phyloP scores from a whole-genome alignment of 441 rosid species.

The Erysimum cheiri region DNA sequence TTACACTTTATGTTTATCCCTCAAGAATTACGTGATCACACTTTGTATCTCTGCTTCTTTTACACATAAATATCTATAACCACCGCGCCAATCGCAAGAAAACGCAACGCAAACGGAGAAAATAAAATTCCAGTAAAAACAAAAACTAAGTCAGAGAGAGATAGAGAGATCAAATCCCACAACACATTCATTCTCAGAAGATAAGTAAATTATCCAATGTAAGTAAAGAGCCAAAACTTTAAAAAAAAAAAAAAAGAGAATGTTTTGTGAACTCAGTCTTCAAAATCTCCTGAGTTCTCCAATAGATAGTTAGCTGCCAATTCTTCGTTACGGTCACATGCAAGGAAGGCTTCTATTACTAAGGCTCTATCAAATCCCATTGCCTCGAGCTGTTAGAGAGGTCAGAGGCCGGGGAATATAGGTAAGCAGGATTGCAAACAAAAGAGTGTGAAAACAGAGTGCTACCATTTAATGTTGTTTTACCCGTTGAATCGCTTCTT shows the following conservation, averaged over 20 bases:
- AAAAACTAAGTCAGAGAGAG: not conserved
- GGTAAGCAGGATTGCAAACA: not conserved
- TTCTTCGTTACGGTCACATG: slow-evolving; percentile 98
- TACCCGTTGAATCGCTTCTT: slow-evolving; percentile 90
- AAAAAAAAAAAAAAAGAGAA: not conserved
- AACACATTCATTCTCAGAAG: slow-evolving; percentile 7
- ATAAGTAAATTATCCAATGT: not conserved
- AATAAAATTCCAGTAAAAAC: not conserved
- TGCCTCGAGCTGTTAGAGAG: slow-evolving; percentile 73
- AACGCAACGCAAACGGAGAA: slow-evolving; percentile 26
- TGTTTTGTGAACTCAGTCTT: slow-evolving; percentile 59
- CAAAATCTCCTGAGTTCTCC: slow-evolving; percentile 94
- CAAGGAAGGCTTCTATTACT: slow-evolving; percentile 97
- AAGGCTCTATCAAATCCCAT: slow-evolving; percentile 96
- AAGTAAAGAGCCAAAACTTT: slow-evolving; percentile 29
- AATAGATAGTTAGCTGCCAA: slow-evolving; percentile 95
- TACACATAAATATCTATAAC: slow-evolving; percentile 20
- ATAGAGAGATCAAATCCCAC: slow-evolving; percentile 5
- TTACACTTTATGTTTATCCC: slow-evolving; percentile 37
- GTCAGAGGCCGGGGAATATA: not conserved
- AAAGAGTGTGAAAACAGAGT: not conserved
- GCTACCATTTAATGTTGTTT: not conserved
- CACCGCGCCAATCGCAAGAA: slow-evolving; percentile 2
- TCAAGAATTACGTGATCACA: slow-evolving; percentile 37
- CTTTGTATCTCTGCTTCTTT: slow-evolving; percentile 22